A percentile compares a stretch with the other conserved stretches of the same genome.
Evolutionary conservation across 2,329 filamentous ascomycete genomes (phyloP).

Genomic region (Microcera coccophila): DNA sequence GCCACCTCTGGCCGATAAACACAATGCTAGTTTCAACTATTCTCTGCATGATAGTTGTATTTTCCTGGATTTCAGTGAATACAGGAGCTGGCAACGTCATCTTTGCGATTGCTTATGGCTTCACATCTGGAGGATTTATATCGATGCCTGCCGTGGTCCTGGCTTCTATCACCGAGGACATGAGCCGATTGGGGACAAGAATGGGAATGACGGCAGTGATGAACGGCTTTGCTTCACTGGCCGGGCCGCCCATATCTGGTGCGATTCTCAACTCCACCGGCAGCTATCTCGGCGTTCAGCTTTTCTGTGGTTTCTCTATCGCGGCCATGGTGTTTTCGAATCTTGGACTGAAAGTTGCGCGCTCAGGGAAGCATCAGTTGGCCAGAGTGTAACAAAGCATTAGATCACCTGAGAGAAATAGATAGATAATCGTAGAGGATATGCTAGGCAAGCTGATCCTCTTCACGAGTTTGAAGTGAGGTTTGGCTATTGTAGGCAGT

Average conservation of each 20-base stretch:
- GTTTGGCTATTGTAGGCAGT: too few species aligned
- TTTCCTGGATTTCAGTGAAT: conserved; percentile 39
- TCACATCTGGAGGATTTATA: conserved; percentile 43
- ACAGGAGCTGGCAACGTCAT: conserved; percentile 35
- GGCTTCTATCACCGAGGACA: conserved; percentile 38
- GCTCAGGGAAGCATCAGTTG: too few species aligned
- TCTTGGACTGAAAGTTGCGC: too few species aligned
- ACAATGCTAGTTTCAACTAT: conserved; percentile 35
- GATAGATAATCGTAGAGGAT: too few species aligned
- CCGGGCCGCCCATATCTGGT: conserved; percentile 37
- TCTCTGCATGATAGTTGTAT: conserved; percentile 32
- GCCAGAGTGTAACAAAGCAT: too few species aligned
- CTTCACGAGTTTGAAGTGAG: too few species aligned
- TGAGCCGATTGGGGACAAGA: conserved; percentile 38
- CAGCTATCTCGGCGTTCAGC: background rate
- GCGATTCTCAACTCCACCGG: conserved; percentile 25
- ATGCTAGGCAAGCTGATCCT: too few species aligned
- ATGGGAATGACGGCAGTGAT: conserved; percentile 40
- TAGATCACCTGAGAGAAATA: too few species aligned
- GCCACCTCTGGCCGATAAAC: conserved; percentile 39
- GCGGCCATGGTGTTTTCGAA: too few species aligned
- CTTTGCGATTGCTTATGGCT: conserved; percentile 44
- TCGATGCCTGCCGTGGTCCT: conserved; percentile 41
- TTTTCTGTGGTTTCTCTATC: background rate
- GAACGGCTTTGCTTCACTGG: conserved; percentile 33